Conservation (phyloP, 2,329 filamentous ascomycete genomes). For the Colletotrichum zoysiae region DNA sequence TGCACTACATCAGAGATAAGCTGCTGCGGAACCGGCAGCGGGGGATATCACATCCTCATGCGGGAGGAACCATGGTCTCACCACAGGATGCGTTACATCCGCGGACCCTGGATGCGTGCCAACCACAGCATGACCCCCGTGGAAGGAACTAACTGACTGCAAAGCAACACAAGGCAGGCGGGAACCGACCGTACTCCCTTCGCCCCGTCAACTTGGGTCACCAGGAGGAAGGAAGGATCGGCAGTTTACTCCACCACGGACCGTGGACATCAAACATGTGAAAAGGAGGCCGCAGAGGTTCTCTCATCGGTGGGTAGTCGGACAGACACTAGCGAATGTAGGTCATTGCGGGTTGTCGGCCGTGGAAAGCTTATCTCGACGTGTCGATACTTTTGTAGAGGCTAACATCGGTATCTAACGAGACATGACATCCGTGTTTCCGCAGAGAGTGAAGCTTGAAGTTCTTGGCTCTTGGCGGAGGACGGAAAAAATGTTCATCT, state of each 20-base stretch:
- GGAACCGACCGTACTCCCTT: not conserved
- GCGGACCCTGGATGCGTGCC: not conserved
- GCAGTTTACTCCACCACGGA: not conserved
- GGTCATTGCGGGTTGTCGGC: not conserved
- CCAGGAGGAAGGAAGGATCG: not conserved
- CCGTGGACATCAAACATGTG: not conserved
- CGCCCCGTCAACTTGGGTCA: not conserved
- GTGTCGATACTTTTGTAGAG: not conserved
- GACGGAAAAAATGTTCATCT: no score
- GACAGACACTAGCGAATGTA: not conserved
- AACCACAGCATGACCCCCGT: not conserved
- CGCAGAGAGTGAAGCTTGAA: no score
- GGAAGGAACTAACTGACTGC: not conserved
- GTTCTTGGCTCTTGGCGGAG: no score
- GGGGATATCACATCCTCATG: not conserved
- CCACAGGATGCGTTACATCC: slow-evolving; percentile 1
- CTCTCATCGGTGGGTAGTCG: not conserved
- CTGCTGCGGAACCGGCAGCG: not conserved
- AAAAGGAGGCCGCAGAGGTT: not conserved
- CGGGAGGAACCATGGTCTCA: not conserved
- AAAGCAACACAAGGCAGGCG: not conserved
- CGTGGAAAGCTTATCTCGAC: slow-evolving; percentile 15
- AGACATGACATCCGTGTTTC: not conserved
- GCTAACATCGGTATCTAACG: no score
- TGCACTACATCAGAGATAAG: not conserved